phyloP scores from a whole-genome alignment of 2,329 filamentous ascomycete species.

The Simplicillium aogashimaense region DNA sequence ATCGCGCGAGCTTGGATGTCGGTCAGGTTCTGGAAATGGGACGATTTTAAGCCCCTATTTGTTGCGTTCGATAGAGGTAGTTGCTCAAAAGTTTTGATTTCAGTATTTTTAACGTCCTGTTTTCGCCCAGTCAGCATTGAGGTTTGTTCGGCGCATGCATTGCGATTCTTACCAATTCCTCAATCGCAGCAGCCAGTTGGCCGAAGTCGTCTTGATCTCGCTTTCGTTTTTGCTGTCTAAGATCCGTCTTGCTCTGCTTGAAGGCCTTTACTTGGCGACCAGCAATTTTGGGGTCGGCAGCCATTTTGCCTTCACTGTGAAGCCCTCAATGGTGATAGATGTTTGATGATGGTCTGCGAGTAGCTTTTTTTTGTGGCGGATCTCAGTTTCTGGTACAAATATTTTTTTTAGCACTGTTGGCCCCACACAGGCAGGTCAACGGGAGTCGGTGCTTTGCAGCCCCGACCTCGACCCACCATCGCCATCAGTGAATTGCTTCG shows the following conservation, averaged over 20 bases:
- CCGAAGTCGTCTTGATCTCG: constrained; percentile 24
- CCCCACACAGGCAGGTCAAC: no score
- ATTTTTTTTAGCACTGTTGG: neutral
- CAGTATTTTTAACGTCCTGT: constrained; percentile 49
- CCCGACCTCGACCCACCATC: no score
- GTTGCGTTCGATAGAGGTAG: constrained; percentile 81
- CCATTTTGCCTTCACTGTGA: constrained; percentile 3
- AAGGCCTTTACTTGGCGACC: constrained; percentile 1
- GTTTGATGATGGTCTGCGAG: neutral
- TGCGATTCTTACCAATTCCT: constrained; percentile 18
- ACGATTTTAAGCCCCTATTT: constrained; percentile 65
- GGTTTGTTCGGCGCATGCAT: neutral
- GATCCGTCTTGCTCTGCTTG: constrained; percentile 20
- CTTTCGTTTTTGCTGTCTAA: constrained; percentile 26
- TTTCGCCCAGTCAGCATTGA: neutral
- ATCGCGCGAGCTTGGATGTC: constrained; percentile 90
- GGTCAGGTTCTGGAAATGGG: constrained; percentile 83
- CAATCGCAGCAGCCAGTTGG: constrained; percentile 20
- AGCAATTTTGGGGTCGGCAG: constrained; percentile 2
- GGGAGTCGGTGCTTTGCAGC: no score
- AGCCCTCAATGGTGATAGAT: neutral
- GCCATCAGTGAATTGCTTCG: no score
- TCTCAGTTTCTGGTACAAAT: no score
- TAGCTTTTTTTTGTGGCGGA: neutral
- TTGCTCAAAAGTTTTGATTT: constrained; percentile 64